phyloP scores from a whole-genome alignment of 2,329 filamentous ascomycete species.

The Hypoxylon sp. region DNA sequence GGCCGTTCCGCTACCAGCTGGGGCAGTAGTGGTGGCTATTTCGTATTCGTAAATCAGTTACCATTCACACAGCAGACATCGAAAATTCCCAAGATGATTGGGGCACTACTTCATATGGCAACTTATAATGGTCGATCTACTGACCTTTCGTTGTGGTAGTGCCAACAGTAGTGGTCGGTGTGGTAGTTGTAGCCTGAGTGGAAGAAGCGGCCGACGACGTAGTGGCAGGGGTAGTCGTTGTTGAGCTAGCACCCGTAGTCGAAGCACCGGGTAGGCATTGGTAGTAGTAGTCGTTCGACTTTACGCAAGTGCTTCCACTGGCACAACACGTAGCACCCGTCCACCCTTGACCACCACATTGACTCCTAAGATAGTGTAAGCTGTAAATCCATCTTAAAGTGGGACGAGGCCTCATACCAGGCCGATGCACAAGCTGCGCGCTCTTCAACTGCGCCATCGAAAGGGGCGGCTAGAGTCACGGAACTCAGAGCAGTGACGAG shows the following conservation, averaged over 20 bases:
- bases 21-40: conserved; percentile 46
- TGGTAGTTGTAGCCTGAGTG: conserved; percentile 51
- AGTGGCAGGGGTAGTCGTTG: conserved; percentile 38
- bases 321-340: conserved; percentile 62
- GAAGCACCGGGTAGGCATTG: conserved; percentile 45
- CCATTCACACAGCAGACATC: background rate
- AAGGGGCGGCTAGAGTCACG: conserved; percentile 58
- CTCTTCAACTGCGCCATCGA: conserved; percentile 56
- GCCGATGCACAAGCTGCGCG: conserved; percentile 54
- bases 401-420: conserved; percentile 52
- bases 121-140: background rate
- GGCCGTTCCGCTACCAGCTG: conserved; percentile 56
- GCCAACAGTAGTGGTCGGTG: conserved; percentile 32
- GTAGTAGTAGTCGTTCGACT: conserved; percentile 47
- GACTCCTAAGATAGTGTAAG: conserved; percentile 49
- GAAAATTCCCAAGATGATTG: background rate
- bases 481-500: conserved; percentile 57
- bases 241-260: conserved; percentile 24
- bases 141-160: conserved; percentile 34
- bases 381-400: background rate
- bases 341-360: conserved; percentile 64
- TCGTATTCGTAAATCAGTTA: conserved; percentile 10
- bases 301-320: conserved; percentile 57
- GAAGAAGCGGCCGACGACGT: conserved; percentile 14
- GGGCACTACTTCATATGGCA: background rate